A percentile compares a stretch with the other conserved stretches of the same genome.
Conservation (phyloP, 495 filamentous ascomycete genomes). For the Daldinia concentrica region DNA sequence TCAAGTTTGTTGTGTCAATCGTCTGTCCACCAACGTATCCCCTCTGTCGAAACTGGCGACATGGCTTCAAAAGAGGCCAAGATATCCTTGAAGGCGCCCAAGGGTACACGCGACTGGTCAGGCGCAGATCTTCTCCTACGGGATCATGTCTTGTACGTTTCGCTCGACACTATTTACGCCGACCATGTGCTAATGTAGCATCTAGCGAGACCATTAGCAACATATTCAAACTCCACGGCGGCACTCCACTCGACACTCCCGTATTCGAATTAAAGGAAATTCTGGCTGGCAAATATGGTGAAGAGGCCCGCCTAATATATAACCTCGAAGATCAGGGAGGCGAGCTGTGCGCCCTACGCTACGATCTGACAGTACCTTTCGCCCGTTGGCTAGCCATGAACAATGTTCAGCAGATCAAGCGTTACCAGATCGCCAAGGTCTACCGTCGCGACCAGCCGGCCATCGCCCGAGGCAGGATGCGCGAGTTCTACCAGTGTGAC, state of each 20-base stretch:
- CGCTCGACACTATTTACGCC: not conserved
- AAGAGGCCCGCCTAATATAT: slow-evolving; percentile 86
- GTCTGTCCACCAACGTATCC: not conserved
- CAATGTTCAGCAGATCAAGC: slow-evolving; percentile 78
- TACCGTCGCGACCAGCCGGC: slow-evolving; percentile 66
- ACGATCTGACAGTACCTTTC: slow-evolving; percentile 89
- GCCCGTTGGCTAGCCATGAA: slow-evolving; percentile 93
- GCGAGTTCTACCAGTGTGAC: slow-evolving; percentile 89
- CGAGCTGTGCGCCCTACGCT: slow-evolving; percentile 84
- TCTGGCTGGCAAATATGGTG: slow-evolving; percentile 86
- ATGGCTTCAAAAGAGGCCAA: slow-evolving; percentile 39
- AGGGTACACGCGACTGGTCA: slow-evolving; percentile 38
- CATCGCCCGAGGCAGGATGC: slow-evolving; percentile 80
- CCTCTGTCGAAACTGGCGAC: slow-evolving; percentile 12
- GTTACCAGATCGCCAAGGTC: slow-evolving; percentile 93
- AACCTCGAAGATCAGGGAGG: slow-evolving; percentile 90
- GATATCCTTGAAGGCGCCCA: slow-evolving; percentile 31
- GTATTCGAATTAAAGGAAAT: slow-evolving; percentile 68
- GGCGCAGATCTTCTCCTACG: slow-evolving; percentile 33
- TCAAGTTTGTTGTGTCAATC: slow-evolving; percentile 8
- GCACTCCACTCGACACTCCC: slow-evolving; percentile 54
- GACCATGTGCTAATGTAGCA: slow-evolving; percentile 8
- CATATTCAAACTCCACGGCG: slow-evolving; percentile 54
- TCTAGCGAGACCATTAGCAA: slow-evolving; percentile 44
- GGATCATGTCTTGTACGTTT: slow-evolving; percentile 39